Evolutionary conservation across 148 eudicot genomes (phyloP).

Genomic region (Chenopodium suecicum): DNA sequence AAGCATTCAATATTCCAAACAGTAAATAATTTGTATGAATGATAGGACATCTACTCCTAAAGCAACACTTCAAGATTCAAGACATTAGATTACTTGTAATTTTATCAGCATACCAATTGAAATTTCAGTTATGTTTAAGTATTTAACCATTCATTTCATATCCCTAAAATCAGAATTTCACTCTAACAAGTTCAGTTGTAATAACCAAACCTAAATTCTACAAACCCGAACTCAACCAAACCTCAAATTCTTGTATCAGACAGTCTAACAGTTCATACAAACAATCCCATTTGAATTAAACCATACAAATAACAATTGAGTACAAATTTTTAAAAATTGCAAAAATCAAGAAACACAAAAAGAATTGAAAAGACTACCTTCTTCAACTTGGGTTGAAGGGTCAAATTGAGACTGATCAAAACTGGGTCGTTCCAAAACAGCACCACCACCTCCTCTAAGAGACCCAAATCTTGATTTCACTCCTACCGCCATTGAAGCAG

Average conservation of each 20-base stretch:
- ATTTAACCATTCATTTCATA: not conserved
- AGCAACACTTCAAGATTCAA: not conserved
- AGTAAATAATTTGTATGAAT: not conserved
- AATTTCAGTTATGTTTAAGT: not conserved
- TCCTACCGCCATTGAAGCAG: slow-evolving; percentile 20
- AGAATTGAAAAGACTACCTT: slow-evolving; percentile 20
- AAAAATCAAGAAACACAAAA: not conserved
- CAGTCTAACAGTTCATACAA: not conserved
- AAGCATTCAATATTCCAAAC: not conserved
- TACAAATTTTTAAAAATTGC: too few species aligned
- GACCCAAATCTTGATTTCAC: slow-evolving; percentile 35
- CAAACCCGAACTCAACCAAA: not conserved
- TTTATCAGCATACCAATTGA: not conserved
- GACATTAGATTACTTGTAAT: not conserved
- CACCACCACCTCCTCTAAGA: slow-evolving; percentile 33
- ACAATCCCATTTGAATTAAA: not conserved
- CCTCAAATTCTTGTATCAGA: not conserved
- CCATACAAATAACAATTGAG: not conserved
- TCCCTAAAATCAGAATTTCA: not conserved
- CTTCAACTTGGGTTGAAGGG: slow-evolving; percentile 38
- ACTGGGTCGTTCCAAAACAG: slow-evolving; percentile 40
- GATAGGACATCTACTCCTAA: too few species aligned
- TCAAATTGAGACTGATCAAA: slow-evolving; percentile 46
- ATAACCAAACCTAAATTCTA: not conserved
- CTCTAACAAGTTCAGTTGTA: not conserved